Base-by-base conservation (phyloP, 148 eudicot species). In the Fagopyrum tataricum region DNA sequence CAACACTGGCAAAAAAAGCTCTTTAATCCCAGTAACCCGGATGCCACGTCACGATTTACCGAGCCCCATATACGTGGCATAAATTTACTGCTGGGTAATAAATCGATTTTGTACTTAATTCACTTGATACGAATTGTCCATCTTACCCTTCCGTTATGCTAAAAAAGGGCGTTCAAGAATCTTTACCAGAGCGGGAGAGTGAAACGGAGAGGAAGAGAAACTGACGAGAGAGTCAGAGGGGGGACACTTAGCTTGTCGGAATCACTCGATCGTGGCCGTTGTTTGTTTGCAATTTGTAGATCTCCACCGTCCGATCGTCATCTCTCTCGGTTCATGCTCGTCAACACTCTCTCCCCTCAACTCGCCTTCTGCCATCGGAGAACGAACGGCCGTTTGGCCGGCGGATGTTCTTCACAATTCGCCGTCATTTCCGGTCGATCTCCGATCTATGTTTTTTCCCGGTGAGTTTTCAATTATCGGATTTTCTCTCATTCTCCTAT, bases 201-300 rank as follows among this genome's bases (percentile, higher is more conserved):
- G 64, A 59, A 10, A 59, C 40, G 10, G 66, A 59, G 21, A 59
- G 66, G n/a, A 51, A 20, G 66, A 31, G 37, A 31, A 31, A 31
- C 37, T 31, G 37, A 31, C 37, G 37, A 31, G 37, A 59, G 66
- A 59, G 66, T 10, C 39, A 23, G 66, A 24, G 44, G 69, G 13
- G 49, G 49, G 9, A 13, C 49, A 46, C 49, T 46, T 46, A 6
- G 17, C 41, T 61, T 12, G 7, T 61, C 40, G 67, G 67, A 26
- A 14, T 39, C 42, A 56, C 69, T 64, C 69, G 43, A 26, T 64
- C 44, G 69, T 64, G 69, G 69, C 69, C 69, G 43, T 64, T 64
- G 44, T 4, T 64, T 37, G 18, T 15, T 64, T 13, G 44, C 43
- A 31, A 39, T 13, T 5, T n/a, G 69, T 37, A 31, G 69, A 64